A percentile compares a stretch with the other conserved stretches of the same genome.
Conservation (phyloP, 306 rosid genomes). For the Fagus crenata region DNA sequence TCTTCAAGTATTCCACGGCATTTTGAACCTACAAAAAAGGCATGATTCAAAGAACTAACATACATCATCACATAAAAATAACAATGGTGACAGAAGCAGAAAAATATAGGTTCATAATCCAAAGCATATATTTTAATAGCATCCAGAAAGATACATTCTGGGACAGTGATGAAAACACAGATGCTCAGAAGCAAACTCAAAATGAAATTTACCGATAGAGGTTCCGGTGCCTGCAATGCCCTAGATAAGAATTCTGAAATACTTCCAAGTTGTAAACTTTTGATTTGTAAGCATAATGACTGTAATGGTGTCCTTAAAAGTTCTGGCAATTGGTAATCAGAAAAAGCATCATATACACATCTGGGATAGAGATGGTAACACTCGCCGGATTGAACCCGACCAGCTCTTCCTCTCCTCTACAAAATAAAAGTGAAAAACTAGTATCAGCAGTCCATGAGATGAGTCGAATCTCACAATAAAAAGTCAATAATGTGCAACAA, state of each 20-base stretch:
- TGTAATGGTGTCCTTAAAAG: slow-evolving; percentile 95
- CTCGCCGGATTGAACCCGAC: slow-evolving; percentile 94
- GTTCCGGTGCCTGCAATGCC: slow-evolving; percentile 93
- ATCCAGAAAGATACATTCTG: neutral
- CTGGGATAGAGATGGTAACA: slow-evolving; percentile 94
- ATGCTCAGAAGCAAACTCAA: slow-evolving; percentile 16
- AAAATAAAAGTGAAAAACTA: slow-evolving; percentile 23
- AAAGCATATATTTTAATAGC: neutral
- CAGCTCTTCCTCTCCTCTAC: slow-evolving; percentile 99
- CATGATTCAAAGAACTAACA: slow-evolving; percentile 22
- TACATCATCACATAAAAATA: slow-evolving; percentile 24
- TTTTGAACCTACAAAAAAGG: slow-evolving; percentile 72
- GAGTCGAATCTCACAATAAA: neutral
- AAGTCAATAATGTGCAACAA: neutral
- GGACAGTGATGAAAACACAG: neutral
- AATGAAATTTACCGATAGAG: slow-evolving; percentile 62
- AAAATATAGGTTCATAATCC: neutral
- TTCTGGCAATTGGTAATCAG: slow-evolving; percentile 91
- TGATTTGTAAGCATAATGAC: slow-evolving; percentile 93
- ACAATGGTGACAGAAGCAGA: slow-evolving; percentile 6
- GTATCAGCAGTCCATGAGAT: slow-evolving; percentile 3
- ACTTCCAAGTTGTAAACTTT: slow-evolving; percentile 89
- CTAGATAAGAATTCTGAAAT: slow-evolving; percentile 85
- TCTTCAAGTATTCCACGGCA: slow-evolving; percentile 83
- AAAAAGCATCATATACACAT: slow-evolving; percentile 80